Conservation (phyloP, 345 rosid species). For the Balakata baccata region DNA sequence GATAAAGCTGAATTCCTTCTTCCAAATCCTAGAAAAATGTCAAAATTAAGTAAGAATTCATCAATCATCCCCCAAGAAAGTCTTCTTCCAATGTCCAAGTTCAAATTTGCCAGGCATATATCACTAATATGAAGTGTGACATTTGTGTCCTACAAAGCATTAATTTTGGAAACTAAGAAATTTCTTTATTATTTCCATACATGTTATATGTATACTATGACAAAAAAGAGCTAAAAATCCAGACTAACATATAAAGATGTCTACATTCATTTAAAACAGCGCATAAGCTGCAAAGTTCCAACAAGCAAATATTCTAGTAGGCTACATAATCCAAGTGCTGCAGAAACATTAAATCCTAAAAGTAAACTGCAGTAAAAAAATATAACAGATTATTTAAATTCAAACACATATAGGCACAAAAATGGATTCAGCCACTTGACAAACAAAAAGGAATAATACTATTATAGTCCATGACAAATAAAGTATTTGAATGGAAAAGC, state of each 20-base stretch:
- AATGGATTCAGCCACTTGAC: background rate
- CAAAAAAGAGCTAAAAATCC: no score
- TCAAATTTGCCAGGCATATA: background rate
- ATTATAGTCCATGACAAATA: background rate
- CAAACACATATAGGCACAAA: background rate
- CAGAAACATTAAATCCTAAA: background rate
- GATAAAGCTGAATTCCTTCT: background rate
- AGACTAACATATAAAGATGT: background rate
- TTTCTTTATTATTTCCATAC: background rate
- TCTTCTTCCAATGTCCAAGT: background rate
- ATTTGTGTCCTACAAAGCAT: background rate
- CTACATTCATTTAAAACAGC: background rate
- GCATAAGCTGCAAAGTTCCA: background rate
- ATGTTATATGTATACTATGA: no score
- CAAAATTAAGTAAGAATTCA: background rate
- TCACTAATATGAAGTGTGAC: background rate
- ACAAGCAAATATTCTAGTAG: background rate
- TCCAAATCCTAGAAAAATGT: background rate
- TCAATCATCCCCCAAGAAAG: background rate
- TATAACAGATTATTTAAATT: background rate
- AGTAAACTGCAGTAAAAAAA: background rate
- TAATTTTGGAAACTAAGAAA: background rate
- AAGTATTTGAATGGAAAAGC: background rate
- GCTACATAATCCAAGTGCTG: background rate
- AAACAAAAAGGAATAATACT: background rate